Percentiles rank a stretch among this genome's conserved stretches.
phyloP scores from a whole-genome alignment of 805 yeast species.

The Komagataella pseudopastoris region DNA sequence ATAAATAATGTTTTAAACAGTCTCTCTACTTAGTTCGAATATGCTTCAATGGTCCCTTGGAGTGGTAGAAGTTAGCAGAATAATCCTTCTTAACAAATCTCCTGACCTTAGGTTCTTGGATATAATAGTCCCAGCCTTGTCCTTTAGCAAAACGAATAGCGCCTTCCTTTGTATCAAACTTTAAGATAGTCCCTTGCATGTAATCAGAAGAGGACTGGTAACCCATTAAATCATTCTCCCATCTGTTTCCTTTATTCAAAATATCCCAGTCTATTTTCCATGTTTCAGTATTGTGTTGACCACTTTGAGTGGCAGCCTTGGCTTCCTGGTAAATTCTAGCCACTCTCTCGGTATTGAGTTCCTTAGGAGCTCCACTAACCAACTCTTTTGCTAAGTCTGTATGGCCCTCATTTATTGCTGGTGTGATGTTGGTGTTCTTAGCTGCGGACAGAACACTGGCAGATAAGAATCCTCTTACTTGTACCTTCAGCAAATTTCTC shows the following conservation, averaged over 20 bases:
- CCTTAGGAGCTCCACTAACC: constrained; percentile 68
- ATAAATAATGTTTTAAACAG: not conserved
- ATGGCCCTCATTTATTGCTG: constrained; percentile 7
- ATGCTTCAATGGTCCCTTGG: constrained; percentile 59
- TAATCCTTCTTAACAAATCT: constrained; percentile 66
- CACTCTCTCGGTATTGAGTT: constrained; percentile 42
- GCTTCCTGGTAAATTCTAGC: constrained; percentile 70
- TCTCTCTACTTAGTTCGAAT: constrained; percentile 53
- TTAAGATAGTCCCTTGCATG: constrained; percentile 68
- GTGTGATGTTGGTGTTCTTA: not conserved
- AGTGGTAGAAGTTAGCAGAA: constrained; percentile 57
- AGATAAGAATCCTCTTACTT: not conserved
- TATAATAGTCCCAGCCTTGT: constrained; percentile 77
- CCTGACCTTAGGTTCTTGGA: constrained; percentile 70
- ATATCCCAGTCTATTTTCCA: constrained; percentile 87
- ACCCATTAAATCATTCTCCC: constrained; percentile 87
- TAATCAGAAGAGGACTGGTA: constrained; percentile 70
- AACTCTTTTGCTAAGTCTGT: constrained; percentile 35
- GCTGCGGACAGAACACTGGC: not conserved
- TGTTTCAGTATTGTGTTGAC: constrained; percentile 31
- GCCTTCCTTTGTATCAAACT: constrained; percentile 61
- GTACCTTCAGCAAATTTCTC: not conserved
- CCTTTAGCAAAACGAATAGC: constrained; percentile 71
- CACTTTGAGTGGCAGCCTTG: constrained; percentile 75
- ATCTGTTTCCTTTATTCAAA: constrained; percentile 59